Percentiles rank a stretch among this genome's conserved stretches.
Conservation (phyloP, 345 rosid species). For the Acer negundo region DNA sequence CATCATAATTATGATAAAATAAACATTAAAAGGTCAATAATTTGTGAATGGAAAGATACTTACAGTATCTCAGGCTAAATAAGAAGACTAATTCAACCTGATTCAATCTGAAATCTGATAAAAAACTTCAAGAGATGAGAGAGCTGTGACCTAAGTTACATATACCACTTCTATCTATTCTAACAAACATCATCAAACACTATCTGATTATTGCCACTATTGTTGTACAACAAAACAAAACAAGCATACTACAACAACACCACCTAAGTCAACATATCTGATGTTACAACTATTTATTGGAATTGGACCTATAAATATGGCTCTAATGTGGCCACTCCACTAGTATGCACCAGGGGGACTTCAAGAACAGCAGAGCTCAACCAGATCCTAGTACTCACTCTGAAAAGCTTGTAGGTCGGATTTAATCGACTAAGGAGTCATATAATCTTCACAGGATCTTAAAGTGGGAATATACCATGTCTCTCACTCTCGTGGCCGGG, state of each 20-base stretch:
- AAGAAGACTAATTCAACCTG: constrained; percentile 1
- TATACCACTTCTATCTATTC: constrained; percentile 19
- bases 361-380: background rate
- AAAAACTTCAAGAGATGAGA: constrained; percentile 6
- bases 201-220: constrained; percentile 25
- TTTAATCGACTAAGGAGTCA: background rate
- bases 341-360: background rate
- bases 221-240: constrained; percentile 32
- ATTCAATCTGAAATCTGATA: constrained; percentile 10
- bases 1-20: background rate
- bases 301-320: constrained; percentile 24
- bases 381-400: constrained; percentile 1
- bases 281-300: constrained; percentile 18
- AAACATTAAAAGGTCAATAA: background rate
- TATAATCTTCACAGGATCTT: background rate
- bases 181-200: constrained; percentile 26
- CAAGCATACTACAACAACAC: constrained; percentile 26
- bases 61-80: background rate
- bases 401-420: background rate
- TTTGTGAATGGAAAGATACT: background rate
- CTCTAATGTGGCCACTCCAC: constrained; percentile 8
- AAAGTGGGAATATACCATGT: background rate
- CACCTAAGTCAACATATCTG: constrained; percentile 29
- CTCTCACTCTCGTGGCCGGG: constrained; percentile 62
- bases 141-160: constrained; percentile 29